These are phyloP conservation scores for Sorghum bicolor DNA, from an alignment of 176 grass and related monocot genomes.

Conservation along the genomic window Sorghum_bicolor_NCBIv3 NC_012872.2:3209001-3209500, in stretches of 20 bases:
- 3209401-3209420: conserved; percentile 49
- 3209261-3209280: neutral
- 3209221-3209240: conserved; percentile 24
- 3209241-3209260: conserved; percentile 27
- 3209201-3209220: conserved; percentile 37
- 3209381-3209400: conserved; percentile 50
- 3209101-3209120: neutral
- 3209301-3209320: conserved; percentile 53
- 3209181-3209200: conserved; percentile 33
- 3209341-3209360: conserved; percentile 39
- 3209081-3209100: conserved; percentile 15
- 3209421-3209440: conserved; percentile 70
- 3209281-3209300: conserved; percentile 19
- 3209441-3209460: conserved; percentile 83
- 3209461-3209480: conserved; percentile 69
- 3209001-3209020: conserved; percentile 57
- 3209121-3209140: neutral
- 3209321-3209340: conserved; percentile 21
- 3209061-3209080: conserved; percentile 57
- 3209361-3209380: conserved; percentile 47
- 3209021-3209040: conserved; percentile 85
- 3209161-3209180: neutral
- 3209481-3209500: conserved; percentile 53
- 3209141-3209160: neutral
- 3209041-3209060: conserved; percentile 79